These are phyloP conservation scores for Lupinus albus DNA, from an alignment of 306 rosid species.

Conservation along the genomic window DNA sequence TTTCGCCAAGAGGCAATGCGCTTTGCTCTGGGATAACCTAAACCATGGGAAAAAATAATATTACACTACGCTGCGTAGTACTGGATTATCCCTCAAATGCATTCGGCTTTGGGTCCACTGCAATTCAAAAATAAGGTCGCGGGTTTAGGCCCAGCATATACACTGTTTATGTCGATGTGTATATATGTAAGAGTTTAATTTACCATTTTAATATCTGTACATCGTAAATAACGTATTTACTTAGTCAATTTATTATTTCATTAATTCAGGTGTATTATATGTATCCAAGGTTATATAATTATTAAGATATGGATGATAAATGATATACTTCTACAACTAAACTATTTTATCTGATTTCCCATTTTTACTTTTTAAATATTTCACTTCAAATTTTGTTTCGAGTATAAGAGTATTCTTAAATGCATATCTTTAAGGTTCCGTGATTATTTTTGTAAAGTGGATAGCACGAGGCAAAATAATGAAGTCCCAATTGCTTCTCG, in stretches of 20 bases:
- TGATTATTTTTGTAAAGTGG: background rate
- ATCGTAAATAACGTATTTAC: no score
- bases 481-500: slow-evolving; percentile 2
- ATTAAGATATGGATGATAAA: no score
- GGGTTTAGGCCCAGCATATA: background rate
- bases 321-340: no score
- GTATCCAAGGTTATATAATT: no score
- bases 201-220: no score
- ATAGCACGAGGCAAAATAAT: slow-evolving; percentile 15
- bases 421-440: slow-evolving; percentile 4
- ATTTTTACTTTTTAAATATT: background rate
- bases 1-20: slow-evolving; percentile 76
- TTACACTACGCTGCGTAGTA: background rate
- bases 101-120: slow-evolving; percentile 6
- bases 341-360: no score
- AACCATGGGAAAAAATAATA: slow-evolving; percentile 41
- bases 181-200: background rate
- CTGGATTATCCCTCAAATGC: background rate
- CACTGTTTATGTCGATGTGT: slow-evolving; percentile 3
- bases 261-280: no score
- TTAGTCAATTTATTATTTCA: no score
- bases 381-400: slow-evolving; percentile 40
- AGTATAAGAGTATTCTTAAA: background rate
- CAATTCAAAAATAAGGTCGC: slow-evolving; percentile 29
- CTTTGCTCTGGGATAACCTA: slow-evolving; percentile 78